A percentile compares a stretch with the other conserved stretches of the same genome.
Conservation (phyloP, 768 basidiomycete genomes). For the Pulveroboletus sp. region DNA sequence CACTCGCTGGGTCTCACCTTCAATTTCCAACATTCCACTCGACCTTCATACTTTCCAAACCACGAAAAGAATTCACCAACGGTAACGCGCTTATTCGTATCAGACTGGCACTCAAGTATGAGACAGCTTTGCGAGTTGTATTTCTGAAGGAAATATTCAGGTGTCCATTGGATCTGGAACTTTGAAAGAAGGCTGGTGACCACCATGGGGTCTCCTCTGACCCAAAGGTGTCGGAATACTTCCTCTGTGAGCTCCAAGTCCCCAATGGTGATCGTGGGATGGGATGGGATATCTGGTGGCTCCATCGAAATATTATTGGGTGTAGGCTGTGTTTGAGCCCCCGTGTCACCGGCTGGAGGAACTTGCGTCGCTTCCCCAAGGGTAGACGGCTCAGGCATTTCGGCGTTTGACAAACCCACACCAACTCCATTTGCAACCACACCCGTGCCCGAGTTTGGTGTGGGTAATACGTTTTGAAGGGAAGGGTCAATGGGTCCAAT, state of each 20-base stretch:
- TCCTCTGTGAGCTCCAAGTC: constrained; percentile 50
- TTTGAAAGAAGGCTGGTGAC: constrained; percentile 61
- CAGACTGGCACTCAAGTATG: constrained; percentile 80
- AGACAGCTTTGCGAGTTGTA: constrained; percentile 61
- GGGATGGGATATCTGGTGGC: constrained; percentile 39
- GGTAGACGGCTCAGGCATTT: background rate
- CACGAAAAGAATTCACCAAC: constrained; percentile 74
- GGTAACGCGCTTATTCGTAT: constrained; percentile 54
- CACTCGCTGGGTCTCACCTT: constrained; percentile 46
- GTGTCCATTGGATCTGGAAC: constrained; percentile 74
- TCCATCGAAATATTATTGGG: constrained; percentile 6
- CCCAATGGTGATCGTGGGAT: constrained; percentile 42
- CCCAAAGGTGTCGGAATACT: constrained; percentile 69
- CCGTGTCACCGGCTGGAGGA: constrained; percentile 1
- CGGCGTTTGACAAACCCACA: constrained; percentile 6
- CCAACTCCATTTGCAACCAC: constrained; percentile 10
- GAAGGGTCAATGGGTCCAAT: constrained; percentile 28
- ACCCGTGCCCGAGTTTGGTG: background rate
- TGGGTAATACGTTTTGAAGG: constrained; percentile 18
- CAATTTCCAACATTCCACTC: constrained; percentile 63
- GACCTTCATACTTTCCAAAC: constrained; percentile 66
- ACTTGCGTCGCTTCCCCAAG: constrained; percentile 9
- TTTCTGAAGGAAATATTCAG: constrained; percentile 70
- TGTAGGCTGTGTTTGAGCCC: constrained; percentile 3
- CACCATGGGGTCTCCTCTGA: constrained; percentile 68